phyloP scores from a whole-genome alignment of 2,329 filamentous ascomycete species.

The Cercospora berteroae region DNA sequence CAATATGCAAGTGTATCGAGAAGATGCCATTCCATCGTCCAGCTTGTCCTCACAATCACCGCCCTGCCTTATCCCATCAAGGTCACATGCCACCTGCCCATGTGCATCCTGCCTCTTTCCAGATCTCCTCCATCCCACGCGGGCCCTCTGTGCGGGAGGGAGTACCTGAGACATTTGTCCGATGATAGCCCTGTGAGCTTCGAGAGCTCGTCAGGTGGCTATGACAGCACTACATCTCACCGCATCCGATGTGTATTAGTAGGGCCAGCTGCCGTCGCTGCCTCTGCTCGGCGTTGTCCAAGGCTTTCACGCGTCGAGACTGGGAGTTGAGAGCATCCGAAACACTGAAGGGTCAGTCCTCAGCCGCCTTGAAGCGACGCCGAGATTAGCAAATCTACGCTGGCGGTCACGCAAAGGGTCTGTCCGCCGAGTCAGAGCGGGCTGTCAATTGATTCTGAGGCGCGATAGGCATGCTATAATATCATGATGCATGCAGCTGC shows the following conservation, averaged over 20 bases:
- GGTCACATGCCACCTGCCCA: conserved; percentile 12
- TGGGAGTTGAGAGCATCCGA: neutral
- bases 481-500: conserved; percentile 4
- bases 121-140: conserved; percentile 21
- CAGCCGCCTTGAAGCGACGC: conserved; percentile 8
- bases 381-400: conserved; percentile 15
- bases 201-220: conserved; percentile 20
- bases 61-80: neutral
- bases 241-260: conserved; percentile 13
- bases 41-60: neutral
- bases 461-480: conserved; percentile 6
- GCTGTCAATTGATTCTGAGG: conserved; percentile 7
- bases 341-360: conserved; percentile 6
- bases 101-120: conserved; percentile 10
- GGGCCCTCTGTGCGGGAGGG: conserved; percentile 6
- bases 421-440: conserved; percentile 4
- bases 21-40: neutral
- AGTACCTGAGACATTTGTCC: conserved; percentile 22
- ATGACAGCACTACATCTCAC: conserved; percentile 21
- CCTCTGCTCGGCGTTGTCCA: neutral
- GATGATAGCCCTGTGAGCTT: conserved; percentile 17
- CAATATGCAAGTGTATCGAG: neutral
- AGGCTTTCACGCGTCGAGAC: neutral
- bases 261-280: neutral
- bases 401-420: conserved; percentile 10